phyloP scores from a whole-genome alignment of 371 early-diverging fungal genomes.

The Mortierella sp. region DNA sequence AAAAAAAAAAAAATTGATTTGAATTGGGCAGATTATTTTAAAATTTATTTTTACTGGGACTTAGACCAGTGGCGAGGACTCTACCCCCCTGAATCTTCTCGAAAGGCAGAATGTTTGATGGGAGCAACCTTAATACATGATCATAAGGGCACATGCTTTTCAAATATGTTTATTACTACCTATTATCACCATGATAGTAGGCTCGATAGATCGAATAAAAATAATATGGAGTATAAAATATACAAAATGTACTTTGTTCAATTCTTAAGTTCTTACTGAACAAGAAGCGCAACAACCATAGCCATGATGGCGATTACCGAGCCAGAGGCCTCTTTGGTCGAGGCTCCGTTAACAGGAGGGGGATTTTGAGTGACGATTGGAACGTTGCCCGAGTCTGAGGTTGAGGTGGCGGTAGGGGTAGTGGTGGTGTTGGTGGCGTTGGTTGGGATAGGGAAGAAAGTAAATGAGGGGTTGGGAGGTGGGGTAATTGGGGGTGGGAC shows the following conservation, averaged over 20 bases:
- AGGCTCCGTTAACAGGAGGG: not conserved
- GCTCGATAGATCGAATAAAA: not conserved
- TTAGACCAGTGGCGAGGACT: too few relatives aligned
- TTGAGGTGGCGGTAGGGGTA: not conserved
- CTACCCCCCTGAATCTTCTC: too few relatives aligned
- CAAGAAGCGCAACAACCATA: conserved; percentile 1
- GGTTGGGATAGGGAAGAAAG: not conserved
- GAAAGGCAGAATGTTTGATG: too few relatives aligned
- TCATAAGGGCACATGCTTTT: too few relatives aligned
- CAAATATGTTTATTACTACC: too few relatives aligned
- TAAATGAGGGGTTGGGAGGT: not conserved
- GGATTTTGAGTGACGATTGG: not conserved
- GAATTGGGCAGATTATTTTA: too few relatives aligned
- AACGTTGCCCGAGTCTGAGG: not conserved
- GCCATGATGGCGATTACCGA: conserved; percentile 9
- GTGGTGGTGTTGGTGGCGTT: not conserved
- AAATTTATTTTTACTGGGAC: too few relatives aligned
- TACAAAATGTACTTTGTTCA: not conserved
- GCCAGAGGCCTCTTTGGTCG: not conserved
- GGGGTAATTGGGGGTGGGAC: not conserved
- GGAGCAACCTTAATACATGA: too few relatives aligned
- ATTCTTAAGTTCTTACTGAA: not conserved
- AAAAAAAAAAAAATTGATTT: too few relatives aligned
- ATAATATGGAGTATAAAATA: not conserved
- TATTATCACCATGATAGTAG: too few relatives aligned